Conservation (phyloP, 768 basidiomycete genomes). For the Panus rudis region DNA sequence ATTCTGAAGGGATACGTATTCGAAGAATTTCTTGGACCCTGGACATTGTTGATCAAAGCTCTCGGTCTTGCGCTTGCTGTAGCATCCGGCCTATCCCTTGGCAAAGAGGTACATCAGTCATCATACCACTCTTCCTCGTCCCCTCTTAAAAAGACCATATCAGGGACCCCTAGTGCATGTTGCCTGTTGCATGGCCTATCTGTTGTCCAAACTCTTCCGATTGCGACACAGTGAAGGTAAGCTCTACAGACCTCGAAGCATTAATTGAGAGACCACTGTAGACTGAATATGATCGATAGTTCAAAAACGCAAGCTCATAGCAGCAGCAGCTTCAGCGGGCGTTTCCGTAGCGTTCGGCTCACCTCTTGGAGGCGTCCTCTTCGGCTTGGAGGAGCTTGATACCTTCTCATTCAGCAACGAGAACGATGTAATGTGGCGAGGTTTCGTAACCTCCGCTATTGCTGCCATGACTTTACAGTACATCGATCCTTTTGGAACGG, state of each 20-base stretch:
- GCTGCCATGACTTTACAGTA: slow-evolving; percentile 81
- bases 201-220: slow-evolving; percentile 58
- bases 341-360: slow-evolving; percentile 87
- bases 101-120: slow-evolving; percentile 71
- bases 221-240: slow-evolving; percentile 74
- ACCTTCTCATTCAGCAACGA: slow-evolving; percentile 51
- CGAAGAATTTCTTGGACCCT: slow-evolving; percentile 77
- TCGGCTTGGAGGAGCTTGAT: slow-evolving; percentile 76
- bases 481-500: slow-evolving; percentile 80
- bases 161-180: slow-evolving; percentile 85
- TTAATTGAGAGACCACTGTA: not conserved
- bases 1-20: slow-evolving; percentile 83
- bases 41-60: slow-evolving; percentile 82
- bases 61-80: slow-evolving; percentile 79
- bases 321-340: slow-evolving; percentile 80
- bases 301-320: slow-evolving; percentile 74
- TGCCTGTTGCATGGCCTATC: slow-evolving; percentile 72
- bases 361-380: slow-evolving; percentile 79
- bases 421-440: slow-evolving; percentile 76
- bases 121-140: slow-evolving; percentile 8
- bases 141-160: not conserved
- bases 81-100: slow-evolving; percentile 77
- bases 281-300: slow-evolving; percentile 29
- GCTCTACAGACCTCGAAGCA: slow-evolving; percentile 1
- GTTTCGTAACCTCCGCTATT: slow-evolving; percentile 85